phyloP scores from a whole-genome alignment of 768 basidiomycete genomes.

The Serendipita sp. region DNA sequence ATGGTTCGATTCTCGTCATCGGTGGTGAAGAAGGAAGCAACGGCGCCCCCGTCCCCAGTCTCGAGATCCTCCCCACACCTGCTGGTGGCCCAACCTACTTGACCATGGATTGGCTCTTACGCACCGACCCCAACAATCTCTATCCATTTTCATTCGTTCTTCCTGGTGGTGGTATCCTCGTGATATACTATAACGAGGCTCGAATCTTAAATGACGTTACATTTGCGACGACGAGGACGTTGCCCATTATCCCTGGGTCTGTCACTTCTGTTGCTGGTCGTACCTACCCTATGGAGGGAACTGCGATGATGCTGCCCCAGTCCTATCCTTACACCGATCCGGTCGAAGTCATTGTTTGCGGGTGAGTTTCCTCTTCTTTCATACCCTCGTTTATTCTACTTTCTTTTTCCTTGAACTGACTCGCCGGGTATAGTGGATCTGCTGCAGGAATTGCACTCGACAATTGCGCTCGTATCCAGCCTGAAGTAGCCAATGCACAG shows the following conservation, averaged over 20 bases:
- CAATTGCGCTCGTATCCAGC: conserved; percentile 45
- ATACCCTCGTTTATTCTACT: too few relatives aligned
- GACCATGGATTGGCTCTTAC: conserved; percentile 15
- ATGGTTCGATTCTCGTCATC: conserved; percentile 57
- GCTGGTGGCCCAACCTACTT: conserved; percentile 29
- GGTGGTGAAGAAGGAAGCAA: conserved; percentile 69
- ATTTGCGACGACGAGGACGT: conserved; percentile 36
- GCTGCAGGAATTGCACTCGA: conserved; percentile 13
- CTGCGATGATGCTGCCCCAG: conserved; percentile 26
- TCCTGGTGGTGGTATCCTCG: conserved; percentile 53
- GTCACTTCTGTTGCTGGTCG: conserved; percentile 24
- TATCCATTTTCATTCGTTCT: conserved; percentile 65
- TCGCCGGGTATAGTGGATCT: conserved; percentile 10
- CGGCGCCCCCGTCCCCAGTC: conserved; percentile 44
- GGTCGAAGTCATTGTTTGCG: conserved; percentile 12
- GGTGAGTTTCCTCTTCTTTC: too few relatives aligned
- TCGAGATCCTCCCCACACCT: conserved; percentile 32
- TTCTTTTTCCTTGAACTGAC: too few relatives aligned
- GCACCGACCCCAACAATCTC: conserved; percentile 67
- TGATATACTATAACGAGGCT: conserved; percentile 73
- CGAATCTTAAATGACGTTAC: conserved; percentile 53
- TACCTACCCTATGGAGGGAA: conserved; percentile 15
- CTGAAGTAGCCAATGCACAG: conserved; percentile 42
- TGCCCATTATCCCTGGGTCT: conserved; percentile 27
- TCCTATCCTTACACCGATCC: conserved; percentile 45